A percentile compares a stretch with the other conserved stretches of the same genome.
Evolutionary conservation across 176 grass and related monocot genomes (phyloP).

Genomic region (Avena insularis): DNA sequence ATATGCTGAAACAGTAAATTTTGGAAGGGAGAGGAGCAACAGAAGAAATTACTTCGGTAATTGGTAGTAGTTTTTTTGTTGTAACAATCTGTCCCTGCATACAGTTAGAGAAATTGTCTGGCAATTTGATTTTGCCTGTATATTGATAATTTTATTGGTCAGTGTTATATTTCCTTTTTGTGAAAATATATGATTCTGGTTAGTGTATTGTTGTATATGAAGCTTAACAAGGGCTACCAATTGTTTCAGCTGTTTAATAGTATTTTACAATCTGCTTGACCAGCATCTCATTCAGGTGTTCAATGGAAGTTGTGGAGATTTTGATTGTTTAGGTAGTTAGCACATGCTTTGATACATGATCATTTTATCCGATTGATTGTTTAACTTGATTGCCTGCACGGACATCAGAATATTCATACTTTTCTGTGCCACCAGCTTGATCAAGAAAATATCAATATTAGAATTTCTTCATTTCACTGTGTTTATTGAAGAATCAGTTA

Average conservation of each 20-base stretch:
- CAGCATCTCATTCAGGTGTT: background rate
- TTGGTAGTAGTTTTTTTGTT: background rate
- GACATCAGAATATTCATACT: background rate
- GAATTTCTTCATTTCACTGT: no score
- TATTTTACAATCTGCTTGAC: background rate
- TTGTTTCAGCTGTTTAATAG: background rate
- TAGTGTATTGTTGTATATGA: background rate
- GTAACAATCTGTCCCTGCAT: slow-evolving; percentile 3
- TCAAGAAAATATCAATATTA: no score
- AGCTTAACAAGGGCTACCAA: background rate
- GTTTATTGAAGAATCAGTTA: no score
- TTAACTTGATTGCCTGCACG: background rate
- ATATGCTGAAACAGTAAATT: slow-evolving; percentile 30
- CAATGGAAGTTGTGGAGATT: background rate
- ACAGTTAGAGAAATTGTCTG: background rate
- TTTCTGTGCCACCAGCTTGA: background rate
- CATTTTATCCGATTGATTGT: slow-evolving; percentile 5
- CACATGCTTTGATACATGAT: background rate
- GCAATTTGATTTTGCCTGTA: background rate
- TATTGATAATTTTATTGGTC: background rate
- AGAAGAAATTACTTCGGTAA: slow-evolving; percentile 12
- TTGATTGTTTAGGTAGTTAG: background rate
- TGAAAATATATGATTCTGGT: background rate
- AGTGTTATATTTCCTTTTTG: background rate
- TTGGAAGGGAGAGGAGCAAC: background rate